Evolutionary conservation across 2,329 filamentous ascomycete species (phyloP).

Genomic region (Fusarium sp.): DNA sequence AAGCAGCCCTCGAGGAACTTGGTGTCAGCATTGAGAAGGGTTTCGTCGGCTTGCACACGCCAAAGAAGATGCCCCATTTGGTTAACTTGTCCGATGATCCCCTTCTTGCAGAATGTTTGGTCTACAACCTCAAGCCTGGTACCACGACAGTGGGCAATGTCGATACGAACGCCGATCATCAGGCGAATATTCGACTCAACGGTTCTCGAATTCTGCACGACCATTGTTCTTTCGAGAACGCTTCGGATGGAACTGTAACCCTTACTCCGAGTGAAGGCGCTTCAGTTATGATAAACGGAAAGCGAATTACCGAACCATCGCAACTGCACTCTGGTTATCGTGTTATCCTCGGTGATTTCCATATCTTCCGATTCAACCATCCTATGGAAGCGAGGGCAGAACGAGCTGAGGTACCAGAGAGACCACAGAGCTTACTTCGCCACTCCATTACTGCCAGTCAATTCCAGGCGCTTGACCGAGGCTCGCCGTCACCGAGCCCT

Average conservation of each 20-base stretch:
- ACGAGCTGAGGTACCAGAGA: conserved; percentile 75
- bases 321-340: conserved; percentile 91
- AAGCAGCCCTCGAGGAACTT: conserved; percentile 93
- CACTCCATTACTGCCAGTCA: conserved; percentile 79
- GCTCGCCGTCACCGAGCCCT: conserved; percentile 71
- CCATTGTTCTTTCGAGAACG: conserved; percentile 94
- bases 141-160: conserved; percentile 95
- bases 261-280: conserved; percentile 90
- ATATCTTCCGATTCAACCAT: conserved; percentile 99
- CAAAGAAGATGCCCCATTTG: conserved; percentile 99
- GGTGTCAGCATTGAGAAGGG: conserved; percentile 99
- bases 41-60: conserved; percentile 92
- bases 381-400: conserved; percentile 95
- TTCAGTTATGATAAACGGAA: conserved; percentile 97
- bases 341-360: conserved; percentile 96
- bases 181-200: conserved; percentile 91
- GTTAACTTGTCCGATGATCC: conserved; percentile 98
- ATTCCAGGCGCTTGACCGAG: conserved; percentile 67
- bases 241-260: conserved; percentile 88
- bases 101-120: conserved; percentile 91
- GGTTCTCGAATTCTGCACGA: conserved; percentile 92
- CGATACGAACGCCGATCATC: conserved; percentile 79
- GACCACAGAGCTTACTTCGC: conserved; percentile 78
- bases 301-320: conserved; percentile 86
- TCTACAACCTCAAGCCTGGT: conserved; percentile 98